Evolutionary conservation across 208 protist species (phyloP).

Genomic region (Acanthamoeba divionensis): DNA sequence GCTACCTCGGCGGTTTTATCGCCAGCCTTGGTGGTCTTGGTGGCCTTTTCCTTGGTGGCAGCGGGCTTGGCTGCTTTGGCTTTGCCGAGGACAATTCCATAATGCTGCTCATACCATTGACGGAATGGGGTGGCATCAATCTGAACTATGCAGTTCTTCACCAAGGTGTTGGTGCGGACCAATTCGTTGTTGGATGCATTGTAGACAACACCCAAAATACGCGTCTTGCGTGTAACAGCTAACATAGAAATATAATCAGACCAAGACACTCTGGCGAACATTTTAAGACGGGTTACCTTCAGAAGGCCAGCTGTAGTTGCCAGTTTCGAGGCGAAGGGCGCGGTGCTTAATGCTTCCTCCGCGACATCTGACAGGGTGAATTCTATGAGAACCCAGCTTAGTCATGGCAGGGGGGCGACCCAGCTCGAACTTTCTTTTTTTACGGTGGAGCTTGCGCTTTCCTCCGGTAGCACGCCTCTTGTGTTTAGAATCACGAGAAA

Average conservation of each 20-base stretch:
- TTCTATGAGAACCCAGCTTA: conserved; percentile 87
- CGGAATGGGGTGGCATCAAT: conserved; percentile 97
- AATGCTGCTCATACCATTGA: conserved; percentile 97
- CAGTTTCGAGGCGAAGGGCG: conserved; percentile 96
- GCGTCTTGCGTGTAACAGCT: conserved; percentile 85
- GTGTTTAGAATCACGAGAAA: conserved; percentile 95
- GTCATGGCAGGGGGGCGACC: conserved; percentile 96
- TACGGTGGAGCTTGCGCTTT: conserved; percentile 88
- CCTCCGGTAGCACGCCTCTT: conserved; percentile 97
- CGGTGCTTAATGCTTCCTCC: conserved; percentile 98
- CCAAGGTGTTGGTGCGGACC: conserved; percentile 99
- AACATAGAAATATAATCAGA: background rate
- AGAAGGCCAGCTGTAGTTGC: conserved; percentile 95
- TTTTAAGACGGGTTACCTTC: no score
- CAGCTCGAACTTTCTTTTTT: conserved; percentile 96
- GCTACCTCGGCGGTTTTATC: background rate
- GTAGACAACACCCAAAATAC: conserved; percentile 98
- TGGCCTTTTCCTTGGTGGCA: conserved; percentile 69
- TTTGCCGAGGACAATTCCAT: conserved; percentile 91
- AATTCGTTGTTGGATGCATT: conserved; percentile 99
- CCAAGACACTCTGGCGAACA: background rate
- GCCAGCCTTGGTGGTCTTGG: conserved; percentile 48
- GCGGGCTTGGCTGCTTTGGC: background rate
- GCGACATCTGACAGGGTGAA: conserved; percentile 92
- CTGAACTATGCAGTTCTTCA: conserved; percentile 96